Evolutionary conservation across 164 flowering plant genomes (phyloP).

Genomic region (Cinnamomum micranthum): DNA sequence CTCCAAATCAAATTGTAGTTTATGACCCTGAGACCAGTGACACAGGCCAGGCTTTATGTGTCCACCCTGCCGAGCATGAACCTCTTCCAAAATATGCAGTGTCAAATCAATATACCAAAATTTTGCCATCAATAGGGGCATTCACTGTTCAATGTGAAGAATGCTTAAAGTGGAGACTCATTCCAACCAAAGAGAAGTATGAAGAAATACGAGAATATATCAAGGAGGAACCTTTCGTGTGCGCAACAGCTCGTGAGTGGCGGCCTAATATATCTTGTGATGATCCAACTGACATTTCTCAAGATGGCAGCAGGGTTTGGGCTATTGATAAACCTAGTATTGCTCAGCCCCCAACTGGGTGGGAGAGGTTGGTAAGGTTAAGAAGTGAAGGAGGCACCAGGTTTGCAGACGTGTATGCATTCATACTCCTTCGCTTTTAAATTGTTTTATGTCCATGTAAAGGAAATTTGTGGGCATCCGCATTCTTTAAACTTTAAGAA

Average conservation of each 20-base stretch:
- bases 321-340: conserved; percentile 92
- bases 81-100: conserved; percentile 11
- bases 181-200: conserved; percentile 83
- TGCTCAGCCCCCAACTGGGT: conserved; percentile 86
- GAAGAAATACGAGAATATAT: conserved; percentile 83
- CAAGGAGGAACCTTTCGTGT: conserved; percentile 58
- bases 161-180: conserved; percentile 89
- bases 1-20: conserved; percentile 48
- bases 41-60: conserved; percentile 19
- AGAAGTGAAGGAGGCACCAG: conserved; percentile 86
- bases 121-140: conserved; percentile 67
- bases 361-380: conserved; percentile 72
- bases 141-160: conserved; percentile 85
- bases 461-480: background rate
- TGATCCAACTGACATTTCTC: conserved; percentile 73
- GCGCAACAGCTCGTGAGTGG: conserved; percentile 80
- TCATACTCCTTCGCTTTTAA: background rate
- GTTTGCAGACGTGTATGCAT: conserved; percentile 91
- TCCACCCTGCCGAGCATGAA: conserved; percentile 20
- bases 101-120: conserved; percentile 28
- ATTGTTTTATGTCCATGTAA: background rate
- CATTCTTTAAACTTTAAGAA: background rate
- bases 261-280: conserved; percentile 69
- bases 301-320: conserved; percentile 87
- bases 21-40: conserved; percentile 42